These are phyloP conservation scores for Protomyces inundatus DNA, from an alignment of 1,139 yeast species.

Conservation along the genomic window DNA sequence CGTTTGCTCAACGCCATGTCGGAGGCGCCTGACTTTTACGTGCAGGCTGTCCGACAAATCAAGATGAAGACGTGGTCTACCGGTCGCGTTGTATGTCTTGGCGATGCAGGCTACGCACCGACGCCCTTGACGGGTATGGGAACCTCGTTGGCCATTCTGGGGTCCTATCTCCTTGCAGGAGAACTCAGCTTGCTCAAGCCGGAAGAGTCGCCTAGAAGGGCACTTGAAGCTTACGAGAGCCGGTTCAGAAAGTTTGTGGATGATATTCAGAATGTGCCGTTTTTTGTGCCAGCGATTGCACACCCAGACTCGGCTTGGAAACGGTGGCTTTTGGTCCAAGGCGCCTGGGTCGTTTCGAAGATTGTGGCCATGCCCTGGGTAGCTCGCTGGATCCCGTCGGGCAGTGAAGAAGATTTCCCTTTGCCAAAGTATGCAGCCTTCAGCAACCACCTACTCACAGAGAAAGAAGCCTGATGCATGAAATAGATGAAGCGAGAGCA, in stretches of 20 bases:
- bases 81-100: conserved; percentile 5
- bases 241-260: background rate
- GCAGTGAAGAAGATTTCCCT: background rate
- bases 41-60: conserved; percentile 2
- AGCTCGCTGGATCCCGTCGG: background rate
- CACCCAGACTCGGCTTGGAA: background rate
- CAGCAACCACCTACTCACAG: background rate
- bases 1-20: background rate
- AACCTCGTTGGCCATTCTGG: background rate
- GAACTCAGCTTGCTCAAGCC: background rate
- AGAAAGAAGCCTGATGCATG: too few species aligned
- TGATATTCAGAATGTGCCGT: background rate
- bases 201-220: background rate
- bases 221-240: background rate
- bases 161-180: conserved; percentile 15
- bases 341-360: background rate
- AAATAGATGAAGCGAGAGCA: too few species aligned
- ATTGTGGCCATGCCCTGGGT: background rate
- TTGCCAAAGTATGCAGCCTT: background rate
- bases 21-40: conserved; percentile 1
- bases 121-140: conserved; percentile 15
- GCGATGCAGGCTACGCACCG: conserved; percentile 20
- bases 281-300: background rate
- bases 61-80: background rate
- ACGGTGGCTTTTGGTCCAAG: background rate